phyloP scores from a whole-genome alignment of 495 filamentous ascomycete species.

The Talaromyces adpressus region DNA sequence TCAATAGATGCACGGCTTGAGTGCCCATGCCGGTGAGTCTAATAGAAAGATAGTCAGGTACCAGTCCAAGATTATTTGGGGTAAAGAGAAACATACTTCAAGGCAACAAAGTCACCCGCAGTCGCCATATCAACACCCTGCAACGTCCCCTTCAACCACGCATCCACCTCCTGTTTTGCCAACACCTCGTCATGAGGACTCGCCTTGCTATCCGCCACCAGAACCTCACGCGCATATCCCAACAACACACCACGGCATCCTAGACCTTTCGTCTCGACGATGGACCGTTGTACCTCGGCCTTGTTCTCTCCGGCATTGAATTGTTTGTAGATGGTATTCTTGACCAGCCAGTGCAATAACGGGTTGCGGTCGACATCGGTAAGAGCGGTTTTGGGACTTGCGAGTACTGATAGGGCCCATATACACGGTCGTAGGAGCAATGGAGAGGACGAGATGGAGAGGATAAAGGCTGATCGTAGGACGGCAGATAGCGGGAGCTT shows the following conservation, averaged over 20 bases:
- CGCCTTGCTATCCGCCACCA: constrained; percentile 30
- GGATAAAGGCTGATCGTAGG: constrained; percentile 71
- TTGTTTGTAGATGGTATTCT: constrained; percentile 44
- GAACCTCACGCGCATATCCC: constrained; percentile 41
- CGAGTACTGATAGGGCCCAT: constrained; percentile 59
- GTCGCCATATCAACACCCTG: constrained; percentile 68
- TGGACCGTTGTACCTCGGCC: constrained; percentile 35
- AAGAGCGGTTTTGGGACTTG: constrained; percentile 54
- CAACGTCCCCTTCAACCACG: constrained; percentile 68
- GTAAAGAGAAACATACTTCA: constrained; percentile 78
- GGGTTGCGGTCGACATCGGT: constrained; percentile 41
- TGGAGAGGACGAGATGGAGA: constrained; percentile 71
- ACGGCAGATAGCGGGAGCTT: constrained; percentile 67
- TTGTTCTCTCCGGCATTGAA: constrained; percentile 46
- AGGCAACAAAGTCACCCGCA: constrained; percentile 74
- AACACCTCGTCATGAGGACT: constrained; percentile 26
- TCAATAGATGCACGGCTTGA: constrained; percentile 61
- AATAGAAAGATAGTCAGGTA: too few species aligned
- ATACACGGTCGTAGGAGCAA: constrained; percentile 66
- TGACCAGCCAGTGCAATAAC: constrained; percentile 34
- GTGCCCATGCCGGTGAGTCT: constrained; percentile 83
- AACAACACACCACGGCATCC: constrained; percentile 42
- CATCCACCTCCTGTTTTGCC: constrained; percentile 52
- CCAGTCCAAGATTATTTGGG: too few species aligned
- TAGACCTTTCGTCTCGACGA: constrained; percentile 34